phyloP scores from a whole-genome alignment of 2,329 filamentous ascomycete species.

The Zymoseptoria crescenta region DNA sequence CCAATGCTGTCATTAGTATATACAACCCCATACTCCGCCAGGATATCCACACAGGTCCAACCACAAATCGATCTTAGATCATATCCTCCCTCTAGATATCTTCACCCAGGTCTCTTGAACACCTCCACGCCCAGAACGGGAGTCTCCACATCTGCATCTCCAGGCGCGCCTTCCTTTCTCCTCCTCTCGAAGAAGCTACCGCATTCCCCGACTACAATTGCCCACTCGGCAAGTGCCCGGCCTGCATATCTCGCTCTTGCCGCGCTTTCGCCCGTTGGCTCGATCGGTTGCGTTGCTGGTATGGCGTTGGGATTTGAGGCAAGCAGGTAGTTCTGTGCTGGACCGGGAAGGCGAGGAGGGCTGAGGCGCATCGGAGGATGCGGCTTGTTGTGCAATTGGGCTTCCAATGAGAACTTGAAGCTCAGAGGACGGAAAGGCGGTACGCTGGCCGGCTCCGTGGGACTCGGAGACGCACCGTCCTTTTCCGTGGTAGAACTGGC shows the following conservation, averaged over 20 bases:
- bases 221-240: constrained; percentile 71
- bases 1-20: not conserved
- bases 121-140: constrained; percentile 58
- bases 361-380: constrained; percentile 54
- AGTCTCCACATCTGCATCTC: constrained; percentile 61
- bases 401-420: constrained; percentile 69
- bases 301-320: not conserved
- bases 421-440: constrained; percentile 47
- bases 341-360: constrained; percentile 60
- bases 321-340: constrained; percentile 60
- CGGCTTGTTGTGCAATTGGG: constrained; percentile 50
- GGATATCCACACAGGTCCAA: not conserved
- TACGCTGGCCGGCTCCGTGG: not conserved
- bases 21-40: not conserved
- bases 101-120: constrained; percentile 34
- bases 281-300: constrained; percentile 6
- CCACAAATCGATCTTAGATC: not conserved
- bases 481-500: constrained; percentile 11
- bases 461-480: not conserved
- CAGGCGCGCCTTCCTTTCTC: constrained; percentile 62
- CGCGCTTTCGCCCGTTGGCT: constrained; percentile 32
- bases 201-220: constrained; percentile 64
- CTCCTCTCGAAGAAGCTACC: constrained; percentile 74
- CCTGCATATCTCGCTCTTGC: constrained; percentile 55
- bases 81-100: not conserved